Evolutionary conservation across 768 basidiomycete species (phyloP).

Genomic region (Crassisporium funariophilum): DNA sequence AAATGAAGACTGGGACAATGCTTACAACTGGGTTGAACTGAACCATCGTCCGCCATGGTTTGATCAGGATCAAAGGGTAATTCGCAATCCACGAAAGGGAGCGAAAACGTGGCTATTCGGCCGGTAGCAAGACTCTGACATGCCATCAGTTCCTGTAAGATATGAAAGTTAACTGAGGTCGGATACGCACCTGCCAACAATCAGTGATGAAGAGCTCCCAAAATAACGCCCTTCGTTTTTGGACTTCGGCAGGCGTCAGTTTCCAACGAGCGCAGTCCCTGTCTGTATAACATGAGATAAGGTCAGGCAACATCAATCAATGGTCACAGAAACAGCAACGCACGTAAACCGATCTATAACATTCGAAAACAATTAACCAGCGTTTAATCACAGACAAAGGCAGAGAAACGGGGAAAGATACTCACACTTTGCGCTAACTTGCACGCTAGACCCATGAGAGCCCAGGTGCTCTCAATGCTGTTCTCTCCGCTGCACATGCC

Average conservation of each 20-base stretch:
- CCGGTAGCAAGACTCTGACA: slow-evolving; percentile 69
- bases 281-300: slow-evolving; percentile 40
- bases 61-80: slow-evolving; percentile 62
- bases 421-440: slow-evolving; percentile 71
- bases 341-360: slow-evolving; percentile 69
- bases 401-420: slow-evolving; percentile 22
- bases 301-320: slow-evolving; percentile 5
- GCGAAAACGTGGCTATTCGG: slow-evolving; percentile 65
- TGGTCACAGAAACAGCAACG: slow-evolving; percentile 27
- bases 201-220: slow-evolving; percentile 79
- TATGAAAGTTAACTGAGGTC: no score
- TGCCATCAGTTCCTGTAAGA: no score
- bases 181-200: slow-evolving; percentile 71
- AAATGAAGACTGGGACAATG: slow-evolving; percentile 7
- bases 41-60: slow-evolving; percentile 60
- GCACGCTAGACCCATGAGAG: slow-evolving; percentile 62
- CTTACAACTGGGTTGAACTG: slow-evolving; percentile 61
- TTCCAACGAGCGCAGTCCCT: slow-evolving; percentile 76
- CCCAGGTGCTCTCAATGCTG: slow-evolving; percentile 71
- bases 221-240: slow-evolving; percentile 70
- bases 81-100: slow-evolving; percentile 75
- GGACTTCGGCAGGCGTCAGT: slow-evolving; percentile 59
- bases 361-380: slow-evolving; percentile 6
- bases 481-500: slow-evolving; percentile 68
- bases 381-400: slow-evolving; percentile 7